These are phyloP conservation scores for Mucor mucedo DNA, from an alignment of 371 early-diverging fungal genomes.

Conservation along the genomic window DNA sequence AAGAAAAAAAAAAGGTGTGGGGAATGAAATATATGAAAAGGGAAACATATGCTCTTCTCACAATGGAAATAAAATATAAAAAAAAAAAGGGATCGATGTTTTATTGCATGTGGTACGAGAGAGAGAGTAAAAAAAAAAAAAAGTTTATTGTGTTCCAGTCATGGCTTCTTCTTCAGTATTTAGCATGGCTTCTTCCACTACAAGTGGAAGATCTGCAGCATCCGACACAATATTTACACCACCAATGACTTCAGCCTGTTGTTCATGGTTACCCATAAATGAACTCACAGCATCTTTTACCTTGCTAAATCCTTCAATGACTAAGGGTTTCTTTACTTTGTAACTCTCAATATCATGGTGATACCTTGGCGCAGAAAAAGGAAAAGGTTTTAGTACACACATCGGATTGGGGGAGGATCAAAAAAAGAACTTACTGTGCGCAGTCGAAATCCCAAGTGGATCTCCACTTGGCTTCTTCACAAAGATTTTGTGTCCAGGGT, in stretches of 20 bases:
- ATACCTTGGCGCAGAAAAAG: conserved; percentile 25
- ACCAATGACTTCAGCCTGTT: conserved; percentile 40
- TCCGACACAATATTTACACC: conserved; percentile 48
- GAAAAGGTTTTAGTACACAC: neutral
- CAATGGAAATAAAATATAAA: neutral
- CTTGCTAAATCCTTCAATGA: conserved; percentile 32
- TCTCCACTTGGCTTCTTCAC: conserved; percentile 79
- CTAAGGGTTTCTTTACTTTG: conserved; percentile 21
- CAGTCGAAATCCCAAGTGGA: conserved; percentile 76
- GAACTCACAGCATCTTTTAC: conserved; percentile 42
- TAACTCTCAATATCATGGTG: conserved; percentile 38
- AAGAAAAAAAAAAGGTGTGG: neutral
- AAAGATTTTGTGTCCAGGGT: conserved; percentile 72
- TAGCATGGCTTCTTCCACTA: neutral
- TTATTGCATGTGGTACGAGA: neutral
- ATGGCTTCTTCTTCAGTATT: neutral
- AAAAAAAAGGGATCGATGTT: neutral
- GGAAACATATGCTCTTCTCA: conserved; percentile 23
- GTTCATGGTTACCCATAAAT: conserved; percentile 31
- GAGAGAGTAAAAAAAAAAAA: too few relatives aligned
- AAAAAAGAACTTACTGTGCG: conserved; percentile 32
- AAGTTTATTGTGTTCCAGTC: conserved; percentile 9
- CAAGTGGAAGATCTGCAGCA: conserved; percentile 4
- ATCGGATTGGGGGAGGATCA: neutral
- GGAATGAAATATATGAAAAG: conserved; percentile 1